Evolutionary conservation across 2,329 filamentous ascomycete species (phyloP).

Genomic region (Xylaria polymorpha): DNA sequence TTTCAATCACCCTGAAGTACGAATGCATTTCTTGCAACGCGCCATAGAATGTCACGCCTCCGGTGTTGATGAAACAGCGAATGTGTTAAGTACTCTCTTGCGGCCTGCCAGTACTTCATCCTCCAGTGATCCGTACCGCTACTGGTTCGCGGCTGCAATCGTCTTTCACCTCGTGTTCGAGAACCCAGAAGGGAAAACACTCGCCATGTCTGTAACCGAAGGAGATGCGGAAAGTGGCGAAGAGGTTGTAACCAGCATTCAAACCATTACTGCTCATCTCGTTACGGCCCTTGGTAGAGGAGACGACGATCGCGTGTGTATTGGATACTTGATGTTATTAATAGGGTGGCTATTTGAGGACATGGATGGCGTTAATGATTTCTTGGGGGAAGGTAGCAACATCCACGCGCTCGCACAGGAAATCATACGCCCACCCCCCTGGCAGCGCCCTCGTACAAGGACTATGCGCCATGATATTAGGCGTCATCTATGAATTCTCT

Average conservation of each 20-base stretch:
- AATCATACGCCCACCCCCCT: conserved; percentile 68
- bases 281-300: conserved; percentile 79
- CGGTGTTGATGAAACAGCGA: conserved; percentile 83
- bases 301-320: conserved; percentile 80
- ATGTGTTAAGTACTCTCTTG: conserved; percentile 86
- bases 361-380: conserved; percentile 89
- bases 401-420: conserved; percentile 86
- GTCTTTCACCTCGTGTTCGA: conserved; percentile 88
- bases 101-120: conserved; percentile 70
- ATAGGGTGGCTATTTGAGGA: conserved; percentile 94
- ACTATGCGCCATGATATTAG: conserved; percentile 84
- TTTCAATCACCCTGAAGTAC: conserved; percentile 81
- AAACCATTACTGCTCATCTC: conserved; percentile 88
- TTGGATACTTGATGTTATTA: conserved; percentile 91
- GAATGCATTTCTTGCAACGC: conserved; percentile 84
- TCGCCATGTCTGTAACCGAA: conserved; percentile 85
- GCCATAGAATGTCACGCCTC: conserved; percentile 88
- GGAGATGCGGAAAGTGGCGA: conserved; percentile 90
- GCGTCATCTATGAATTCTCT: conserved; percentile 94
- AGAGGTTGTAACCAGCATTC: conserved; percentile 94
- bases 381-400: conserved; percentile 90
- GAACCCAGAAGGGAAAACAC: conserved; percentile 79
- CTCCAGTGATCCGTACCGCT: conserved; percentile 83
- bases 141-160: conserved; percentile 90
- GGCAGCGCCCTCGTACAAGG: conserved; percentile 79